A percentile compares a stretch with the other conserved stretches of the same genome.
These are phyloP conservation scores for Neonectria punicea DNA, from an alignment of 2,329 filamentous ascomycete species.

Conservation along the genomic window DNA sequence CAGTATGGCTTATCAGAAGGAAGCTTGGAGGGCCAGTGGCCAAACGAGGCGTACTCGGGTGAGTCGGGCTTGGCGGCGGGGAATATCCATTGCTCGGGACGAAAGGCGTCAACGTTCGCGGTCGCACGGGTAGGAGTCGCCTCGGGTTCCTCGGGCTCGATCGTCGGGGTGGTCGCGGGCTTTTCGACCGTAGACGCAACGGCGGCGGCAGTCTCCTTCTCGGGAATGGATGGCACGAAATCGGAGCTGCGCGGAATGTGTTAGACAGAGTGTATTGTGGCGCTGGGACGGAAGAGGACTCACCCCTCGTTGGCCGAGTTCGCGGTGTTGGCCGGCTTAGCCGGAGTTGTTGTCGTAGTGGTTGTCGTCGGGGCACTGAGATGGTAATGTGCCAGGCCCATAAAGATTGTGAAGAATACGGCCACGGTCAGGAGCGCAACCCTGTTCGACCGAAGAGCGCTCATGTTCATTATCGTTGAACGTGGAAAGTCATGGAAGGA, in stretches of 20 bases:
- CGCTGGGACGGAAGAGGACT: background rate
- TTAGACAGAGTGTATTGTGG: background rate
- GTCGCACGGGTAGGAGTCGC: background rate
- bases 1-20: conserved; percentile 34
- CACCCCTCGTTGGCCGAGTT: background rate
- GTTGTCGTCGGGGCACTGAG: background rate
- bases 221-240: background rate
- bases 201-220: background rate
- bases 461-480: conserved; percentile 11
- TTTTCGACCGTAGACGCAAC: background rate
- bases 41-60: conserved; percentile 8
- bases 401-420: conserved; percentile 25
- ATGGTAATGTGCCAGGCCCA: conserved; percentile 21
- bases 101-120: background rate
- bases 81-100: conserved; percentile 18
- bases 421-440: conserved; percentile 16
- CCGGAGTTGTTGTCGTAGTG: background rate
- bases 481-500: conserved; percentile 8
- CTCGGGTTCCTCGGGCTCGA: background rate
- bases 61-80: conserved; percentile 11
- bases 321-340: background rate
- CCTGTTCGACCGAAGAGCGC: conserved; percentile 22
- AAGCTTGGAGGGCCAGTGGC: conserved; percentile 30
- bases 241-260: background rate
- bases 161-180: background rate